Evolutionary conservation across 225 moss, liverwort and hornwort genomes (phyloP).

Genomic region (Thuidium tamariscinum): DNA sequence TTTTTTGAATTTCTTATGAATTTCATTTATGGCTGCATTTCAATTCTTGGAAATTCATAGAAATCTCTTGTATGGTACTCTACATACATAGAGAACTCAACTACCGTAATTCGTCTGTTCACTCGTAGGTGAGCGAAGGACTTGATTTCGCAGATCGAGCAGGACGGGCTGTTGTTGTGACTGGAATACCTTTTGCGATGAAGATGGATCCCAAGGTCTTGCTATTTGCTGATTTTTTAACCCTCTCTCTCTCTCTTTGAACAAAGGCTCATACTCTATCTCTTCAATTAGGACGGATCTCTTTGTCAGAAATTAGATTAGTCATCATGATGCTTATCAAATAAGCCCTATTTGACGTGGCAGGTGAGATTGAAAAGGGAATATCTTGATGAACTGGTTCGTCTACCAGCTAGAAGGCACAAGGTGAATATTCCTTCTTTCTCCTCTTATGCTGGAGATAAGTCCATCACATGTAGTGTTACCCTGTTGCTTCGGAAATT

Average conservation of each 20-base stretch:
- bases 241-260: neutral
- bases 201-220: slow-evolving; percentile 97
- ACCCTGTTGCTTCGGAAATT: neutral
- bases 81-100: neutral
- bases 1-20: neutral
- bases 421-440: slow-evolving; percentile 33
- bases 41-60: neutral
- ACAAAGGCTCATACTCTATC: neutral
- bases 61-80: neutral
- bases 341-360: neutral
- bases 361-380: slow-evolving; percentile 93
- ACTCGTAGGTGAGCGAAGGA: slow-evolving; percentile 87
- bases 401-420: slow-evolving; percentile 24
- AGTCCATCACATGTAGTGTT: neutral
- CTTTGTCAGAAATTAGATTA: neutral
- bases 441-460: neutral
- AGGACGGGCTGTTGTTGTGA: slow-evolving; percentile 91
- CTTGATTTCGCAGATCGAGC: slow-evolving; percentile 97
- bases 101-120: neutral
- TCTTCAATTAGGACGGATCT: neutral
- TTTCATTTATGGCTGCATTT: neutral
- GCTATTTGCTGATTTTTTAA: neutral
- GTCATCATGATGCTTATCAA: neutral
- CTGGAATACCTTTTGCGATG: slow-evolving; percentile 98
- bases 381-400: slow-evolving; percentile 74